Percentiles rank a stretch among this genome's conserved stretches.
Conservation (phyloP, 768 basidiomycete species). For the Lactifluus piperatus region DNA sequence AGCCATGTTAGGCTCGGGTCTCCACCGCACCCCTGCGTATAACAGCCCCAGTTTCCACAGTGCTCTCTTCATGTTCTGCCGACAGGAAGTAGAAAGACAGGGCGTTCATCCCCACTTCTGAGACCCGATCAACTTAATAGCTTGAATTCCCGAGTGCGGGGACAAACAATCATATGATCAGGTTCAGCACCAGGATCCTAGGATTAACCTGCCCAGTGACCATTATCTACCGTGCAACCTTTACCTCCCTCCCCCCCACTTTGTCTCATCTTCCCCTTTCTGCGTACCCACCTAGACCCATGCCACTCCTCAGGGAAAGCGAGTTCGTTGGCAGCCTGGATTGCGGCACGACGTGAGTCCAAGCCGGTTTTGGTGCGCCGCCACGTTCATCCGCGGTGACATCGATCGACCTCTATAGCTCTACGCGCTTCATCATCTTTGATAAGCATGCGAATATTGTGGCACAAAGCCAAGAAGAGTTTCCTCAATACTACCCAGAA, state of each 20-base stretch:
- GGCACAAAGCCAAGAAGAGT: constrained; percentile 85
- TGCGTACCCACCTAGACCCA: background rate
- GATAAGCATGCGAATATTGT: constrained; percentile 81
- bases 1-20: too few relatives aligned
- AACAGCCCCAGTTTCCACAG: too few relatives aligned
- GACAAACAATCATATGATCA: constrained; percentile 15
- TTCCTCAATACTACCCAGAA: constrained; percentile 86
- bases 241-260: background rate
- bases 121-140: background rate
- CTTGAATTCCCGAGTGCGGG: background rate
- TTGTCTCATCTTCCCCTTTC: background rate
- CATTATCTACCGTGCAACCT: background rate
- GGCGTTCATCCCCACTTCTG: background rate
- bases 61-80: too few relatives aligned
- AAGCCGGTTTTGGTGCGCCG: background rate
- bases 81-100: too few relatives aligned
- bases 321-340: constrained; percentile 90
- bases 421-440: constrained; percentile 87
- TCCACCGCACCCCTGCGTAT: too few relatives aligned
- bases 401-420: constrained; percentile 43
- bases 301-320: constrained; percentile 44
- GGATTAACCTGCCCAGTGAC: too few relatives aligned
- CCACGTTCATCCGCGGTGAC: background rate
- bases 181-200: too few relatives aligned
- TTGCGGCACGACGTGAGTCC: constrained; percentile 86